phyloP scores from a whole-genome alignment of 805 yeast genomes.

The Torulaspora delbrueckii region DNA sequence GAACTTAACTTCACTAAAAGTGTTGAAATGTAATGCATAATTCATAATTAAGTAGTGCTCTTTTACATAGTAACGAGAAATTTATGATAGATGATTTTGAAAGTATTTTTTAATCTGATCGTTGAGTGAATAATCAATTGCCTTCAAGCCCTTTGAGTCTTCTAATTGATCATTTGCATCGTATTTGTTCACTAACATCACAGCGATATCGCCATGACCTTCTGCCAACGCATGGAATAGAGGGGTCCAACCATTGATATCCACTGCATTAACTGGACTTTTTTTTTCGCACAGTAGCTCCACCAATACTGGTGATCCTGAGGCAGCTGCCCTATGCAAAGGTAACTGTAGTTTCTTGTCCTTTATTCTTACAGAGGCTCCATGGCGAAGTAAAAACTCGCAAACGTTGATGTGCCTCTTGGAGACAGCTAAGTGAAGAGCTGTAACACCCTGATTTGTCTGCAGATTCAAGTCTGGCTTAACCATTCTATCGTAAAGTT shows the following conservation, averaged over 20 bases:
- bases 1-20: conserved; percentile 22
- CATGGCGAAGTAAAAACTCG: conserved; percentile 48
- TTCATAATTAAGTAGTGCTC: background rate
- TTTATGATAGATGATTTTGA: conserved; percentile 4
- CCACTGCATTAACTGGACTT: conserved; percentile 65
- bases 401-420: conserved; percentile 57
- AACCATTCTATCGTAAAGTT: conserved; percentile 47
- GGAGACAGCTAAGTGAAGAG: conserved; percentile 71
- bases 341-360: conserved; percentile 66
- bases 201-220: conserved; percentile 76
- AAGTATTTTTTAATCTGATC: conserved; percentile 45
- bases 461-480: conserved; percentile 55
- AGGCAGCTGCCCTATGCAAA: conserved; percentile 77
- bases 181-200: conserved; percentile 46
- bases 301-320: conserved; percentile 59
- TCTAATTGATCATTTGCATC: conserved; percentile 58
- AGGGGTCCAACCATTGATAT: conserved; percentile 75
- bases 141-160: conserved; percentile 50
- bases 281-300: conserved; percentile 47
- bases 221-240: conserved; percentile 88
- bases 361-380: conserved; percentile 58
- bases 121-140: conserved; percentile 52
- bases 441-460: conserved; percentile 67
- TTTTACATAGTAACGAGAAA: background rate
- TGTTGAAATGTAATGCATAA: conserved; percentile 12